These are phyloP conservation scores for Sugiyamaella qingdaonensis DNA, from an alignment of 805 yeast species.

Conservation along the genomic window DNA sequence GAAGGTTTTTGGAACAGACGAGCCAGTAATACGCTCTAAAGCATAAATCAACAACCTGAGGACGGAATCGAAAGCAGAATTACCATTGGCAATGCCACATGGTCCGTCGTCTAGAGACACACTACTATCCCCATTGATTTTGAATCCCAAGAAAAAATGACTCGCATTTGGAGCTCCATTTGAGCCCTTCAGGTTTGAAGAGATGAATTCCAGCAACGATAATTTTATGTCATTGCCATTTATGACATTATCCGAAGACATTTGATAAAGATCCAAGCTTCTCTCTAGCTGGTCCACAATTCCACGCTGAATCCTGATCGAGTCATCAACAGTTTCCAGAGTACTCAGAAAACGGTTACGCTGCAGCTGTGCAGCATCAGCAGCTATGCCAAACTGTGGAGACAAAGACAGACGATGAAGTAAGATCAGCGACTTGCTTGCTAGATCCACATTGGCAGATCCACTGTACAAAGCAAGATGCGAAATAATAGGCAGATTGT, in stretches of 20 bases:
- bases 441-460: slow-evolving; percentile 45
- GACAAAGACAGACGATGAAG: slow-evolving; percentile 48
- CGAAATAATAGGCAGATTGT: slow-evolving; percentile 66
- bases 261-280: slow-evolving; percentile 8
- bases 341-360: slow-evolving; percentile 64
- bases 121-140: slow-evolving; percentile 45
- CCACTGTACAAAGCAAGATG: slow-evolving; percentile 75
- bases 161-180: slow-evolving; percentile 47
- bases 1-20: slow-evolving; percentile 42
- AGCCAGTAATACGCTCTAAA: slow-evolving; percentile 37
- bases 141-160: slow-evolving; percentile 78
- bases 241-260: not conserved
- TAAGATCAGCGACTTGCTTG: slow-evolving; percentile 50
- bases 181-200: slow-evolving; percentile 38
- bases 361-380: not conserved
- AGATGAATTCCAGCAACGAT: slow-evolving; percentile 55
- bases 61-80: slow-evolving; percentile 55
- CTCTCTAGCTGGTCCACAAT: slow-evolving; percentile 64
- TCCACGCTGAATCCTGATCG: slow-evolving; percentile 65
- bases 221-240: slow-evolving; percentile 46
- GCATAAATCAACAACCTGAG: slow-evolving; percentile 48
- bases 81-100: slow-evolving; percentile 51
- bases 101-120: slow-evolving; percentile 42
- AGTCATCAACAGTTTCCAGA: slow-evolving; percentile 73
- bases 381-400: slow-evolving; percentile 38